These are phyloP conservation scores for Colletotrichum sidae DNA, from an alignment of 2,329 filamentous ascomycete species.

Conservation along the genomic window DNA sequence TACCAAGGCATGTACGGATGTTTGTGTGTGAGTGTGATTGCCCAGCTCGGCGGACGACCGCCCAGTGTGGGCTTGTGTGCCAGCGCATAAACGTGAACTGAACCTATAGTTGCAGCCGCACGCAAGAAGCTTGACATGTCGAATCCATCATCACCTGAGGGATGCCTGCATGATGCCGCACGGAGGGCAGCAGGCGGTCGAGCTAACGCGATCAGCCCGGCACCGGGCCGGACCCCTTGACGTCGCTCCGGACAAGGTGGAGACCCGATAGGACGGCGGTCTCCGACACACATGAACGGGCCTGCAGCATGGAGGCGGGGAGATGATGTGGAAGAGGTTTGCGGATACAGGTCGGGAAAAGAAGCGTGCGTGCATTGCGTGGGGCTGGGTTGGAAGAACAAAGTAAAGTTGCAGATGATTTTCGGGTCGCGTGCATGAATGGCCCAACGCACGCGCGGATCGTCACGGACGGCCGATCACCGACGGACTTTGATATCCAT, in stretches of 20 bases:
- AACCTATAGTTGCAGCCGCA: too few species aligned
- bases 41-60: neutral
- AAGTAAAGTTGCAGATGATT: constrained; percentile 9
- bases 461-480: neutral
- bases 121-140: too few species aligned
- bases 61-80: neutral
- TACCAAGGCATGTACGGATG: too few species aligned
- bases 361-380: constrained; percentile 10
- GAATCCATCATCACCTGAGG: constrained; percentile 22
- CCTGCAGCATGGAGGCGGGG: constrained; percentile 21
- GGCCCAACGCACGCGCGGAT: constrained; percentile 10
- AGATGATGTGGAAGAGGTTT: neutral
- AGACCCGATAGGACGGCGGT: constrained; percentile 9
- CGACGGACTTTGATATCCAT: neutral
- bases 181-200: neutral
- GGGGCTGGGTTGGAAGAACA: constrained; percentile 8
- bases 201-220: neutral
- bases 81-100: neutral
- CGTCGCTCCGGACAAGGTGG: constrained; percentile 6
- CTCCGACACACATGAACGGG: constrained; percentile 7
- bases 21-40: neutral
- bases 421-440: constrained; percentile 16
- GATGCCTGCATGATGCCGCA: constrained; percentile 4
- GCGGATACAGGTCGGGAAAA: neutral
- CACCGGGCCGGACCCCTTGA: constrained; percentile 15